Percentiles rank a stretch among this genome's conserved stretches.
Conservation (phyloP, 805 yeast species). For the Yamadazyma endophytica region DNA sequence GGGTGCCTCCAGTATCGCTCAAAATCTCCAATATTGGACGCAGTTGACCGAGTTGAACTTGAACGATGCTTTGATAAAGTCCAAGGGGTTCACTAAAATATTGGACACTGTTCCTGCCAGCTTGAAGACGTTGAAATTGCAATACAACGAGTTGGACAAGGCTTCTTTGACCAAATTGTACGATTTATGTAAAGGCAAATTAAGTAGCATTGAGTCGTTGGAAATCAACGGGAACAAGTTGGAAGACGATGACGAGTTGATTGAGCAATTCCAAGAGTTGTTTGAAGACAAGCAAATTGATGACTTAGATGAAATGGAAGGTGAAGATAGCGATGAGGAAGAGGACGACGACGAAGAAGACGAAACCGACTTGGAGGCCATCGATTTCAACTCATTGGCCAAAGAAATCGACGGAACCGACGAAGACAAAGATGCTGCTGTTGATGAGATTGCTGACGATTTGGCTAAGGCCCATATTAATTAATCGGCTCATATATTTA, state of each 20-base stretch:
- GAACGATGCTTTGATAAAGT: slow-evolving; percentile 83
- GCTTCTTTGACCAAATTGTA: slow-evolving; percentile 58
- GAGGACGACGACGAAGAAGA: slow-evolving; percentile 54
- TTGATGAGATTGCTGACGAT: slow-evolving; percentile 55
- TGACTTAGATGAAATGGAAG: slow-evolving; percentile 94
- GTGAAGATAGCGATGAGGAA: slow-evolving; percentile 63
- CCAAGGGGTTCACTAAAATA: slow-evolving; percentile 64
- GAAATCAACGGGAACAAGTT: slow-evolving; percentile 94
- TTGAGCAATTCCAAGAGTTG: slow-evolving; percentile 55
- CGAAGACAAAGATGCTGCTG: slow-evolving; percentile 41
- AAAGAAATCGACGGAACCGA: slow-evolving; percentile 50
- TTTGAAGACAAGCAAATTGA: slow-evolving; percentile 78
- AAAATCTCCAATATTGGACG: slow-evolving; percentile 57
- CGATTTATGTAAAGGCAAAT: slow-evolving; percentile 46
- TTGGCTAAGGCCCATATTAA: slow-evolving; percentile 53
- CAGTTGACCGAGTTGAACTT: slow-evolving; percentile 72
- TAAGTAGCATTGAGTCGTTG: slow-evolving; percentile 59
- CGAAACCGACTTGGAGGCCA: slow-evolving; percentile 46
- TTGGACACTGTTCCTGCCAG: not conserved
- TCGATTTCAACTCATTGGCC: slow-evolving; percentile 43
- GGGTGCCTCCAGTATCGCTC: slow-evolving; percentile 50
- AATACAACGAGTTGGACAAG: slow-evolving; percentile 33
- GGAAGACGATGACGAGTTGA: slow-evolving; percentile 75
- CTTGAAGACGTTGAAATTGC: slow-evolving; percentile 7
- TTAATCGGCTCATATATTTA: slow-evolving; percentile 5